Evolutionary conservation across 352 stramenopile species (phyloP), one percentile per base, ranked within the genome.

Genomic region (Plasmopara viticola): DNA sequence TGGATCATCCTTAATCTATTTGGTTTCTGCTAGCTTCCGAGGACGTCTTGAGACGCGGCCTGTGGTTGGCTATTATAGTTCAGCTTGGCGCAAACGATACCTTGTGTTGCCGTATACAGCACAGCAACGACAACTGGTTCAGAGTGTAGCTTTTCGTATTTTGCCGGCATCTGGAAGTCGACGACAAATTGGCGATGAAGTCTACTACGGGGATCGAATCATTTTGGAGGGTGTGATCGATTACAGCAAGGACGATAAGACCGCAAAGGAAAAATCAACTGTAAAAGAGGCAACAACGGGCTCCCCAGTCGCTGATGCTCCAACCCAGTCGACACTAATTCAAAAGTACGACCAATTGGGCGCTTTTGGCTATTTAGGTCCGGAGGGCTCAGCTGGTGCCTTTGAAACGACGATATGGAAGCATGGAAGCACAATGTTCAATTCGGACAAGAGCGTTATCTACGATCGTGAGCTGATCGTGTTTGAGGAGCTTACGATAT

Each of bases 371-470:
- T 94, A 94, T 53, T 56, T 94, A 13, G 83, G 83, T n/a, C 78
- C 77, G 0, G 83, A 94, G 57, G 83, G 83, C 2, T 73, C 64
- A 34, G 83, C 79, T 20, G 83, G 83, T 3, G 48, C 65, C 0
- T 91, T 91, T 48, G 73, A 91, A 51, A 91, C 80, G n/a, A 83
- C 77, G 5, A 86, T 94, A 33, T 94, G 80, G 80, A 87, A 89
- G 39, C 72, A 90, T 41, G 80, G 80, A 17, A 89, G 70, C 25
- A 84, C 71, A 7, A 84, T 88, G 53, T 90, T 94, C 51, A 94
- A 94, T 44, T 87, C 78, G 6, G 80, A 90, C 33, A 77, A 83
- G 17, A 87, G 70, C 30, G 68, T 78, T 8, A 80, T 94, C 13
- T 86, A 81, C 41, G 74, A 91, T 52, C 77, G 80, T 35, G 83